Evolutionary conservation across 2,329 filamentous ascomycete species (phyloP).

Genomic region (Fusarium sp.): DNA sequence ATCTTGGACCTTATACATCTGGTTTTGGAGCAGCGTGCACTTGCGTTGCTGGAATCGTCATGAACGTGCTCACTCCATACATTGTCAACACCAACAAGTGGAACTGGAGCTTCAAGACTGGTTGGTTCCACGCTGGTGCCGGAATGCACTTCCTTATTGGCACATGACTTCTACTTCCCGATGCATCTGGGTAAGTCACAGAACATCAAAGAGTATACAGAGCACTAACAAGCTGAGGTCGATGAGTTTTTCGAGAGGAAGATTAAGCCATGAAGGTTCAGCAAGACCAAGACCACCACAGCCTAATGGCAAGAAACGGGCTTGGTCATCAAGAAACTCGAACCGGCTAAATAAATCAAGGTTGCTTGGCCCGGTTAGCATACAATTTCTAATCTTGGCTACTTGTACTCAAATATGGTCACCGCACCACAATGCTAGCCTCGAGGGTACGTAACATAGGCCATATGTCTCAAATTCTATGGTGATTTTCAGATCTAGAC

Average conservation of each 20-base stretch:
- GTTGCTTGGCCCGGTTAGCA: not conserved
- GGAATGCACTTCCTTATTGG: constrained; percentile 38
- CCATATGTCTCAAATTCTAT: not conserved
- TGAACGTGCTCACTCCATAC: constrained; percentile 43
- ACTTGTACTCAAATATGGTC: not conserved
- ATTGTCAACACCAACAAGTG: constrained; percentile 47
- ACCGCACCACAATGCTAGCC: accelerated
- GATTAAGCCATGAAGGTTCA: not conserved
- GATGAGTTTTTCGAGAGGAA: not conserved
- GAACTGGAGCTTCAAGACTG: constrained; percentile 46
- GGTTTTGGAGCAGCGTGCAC: constrained; percentile 41
- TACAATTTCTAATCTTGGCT: not conserved
- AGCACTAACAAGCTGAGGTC: not conserved
- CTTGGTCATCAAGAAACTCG: not conserved
- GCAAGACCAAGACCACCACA: not conserved
- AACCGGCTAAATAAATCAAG: not conserved
- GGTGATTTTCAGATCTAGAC: not conserved
- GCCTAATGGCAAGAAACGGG: not conserved
- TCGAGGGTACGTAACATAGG: not conserved
- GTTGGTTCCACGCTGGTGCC: constrained; percentile 44
- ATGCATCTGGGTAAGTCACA: constrained; percentile 33
- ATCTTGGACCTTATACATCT: constrained; percentile 46
- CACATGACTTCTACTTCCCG: constrained; percentile 44
- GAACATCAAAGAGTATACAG: not conserved
- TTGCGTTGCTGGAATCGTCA: constrained; percentile 38